Evolutionary conservation across 164 flowering plant species (phyloP).

Genomic region (Liquidambar formosana): DNA sequence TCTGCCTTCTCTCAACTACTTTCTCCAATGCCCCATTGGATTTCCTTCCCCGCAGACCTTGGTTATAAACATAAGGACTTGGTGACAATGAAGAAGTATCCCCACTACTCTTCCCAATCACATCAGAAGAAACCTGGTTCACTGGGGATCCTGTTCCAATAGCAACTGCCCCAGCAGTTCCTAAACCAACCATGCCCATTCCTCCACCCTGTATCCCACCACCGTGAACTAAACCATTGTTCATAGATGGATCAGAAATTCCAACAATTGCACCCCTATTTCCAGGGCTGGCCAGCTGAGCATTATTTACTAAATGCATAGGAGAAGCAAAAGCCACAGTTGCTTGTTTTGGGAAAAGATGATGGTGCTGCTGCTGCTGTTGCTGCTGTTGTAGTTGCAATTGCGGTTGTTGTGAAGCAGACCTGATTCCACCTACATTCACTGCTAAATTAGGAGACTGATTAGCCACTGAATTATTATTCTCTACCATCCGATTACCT

Average conservation of each 20-base stretch:
- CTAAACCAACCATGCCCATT: slow-evolving; percentile 28
- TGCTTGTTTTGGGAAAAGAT: slow-evolving; percentile 47
- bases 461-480: slow-evolving; percentile 14
- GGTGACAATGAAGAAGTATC: slow-evolving; percentile 44
- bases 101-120: slow-evolving; percentile 27
- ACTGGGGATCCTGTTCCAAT: slow-evolving; percentile 40
- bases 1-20: slow-evolving; percentile 86
- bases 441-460: slow-evolving; percentile 21
- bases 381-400: slow-evolving; percentile 24
- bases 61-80: slow-evolving; percentile 41
- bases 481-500: slow-evolving; percentile 7
- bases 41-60: slow-evolving; percentile 59
- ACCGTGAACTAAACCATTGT: slow-evolving; percentile 23
- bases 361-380: slow-evolving; percentile 36
- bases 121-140: slow-evolving; percentile 33
- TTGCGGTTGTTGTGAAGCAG: slow-evolving; percentile 20
- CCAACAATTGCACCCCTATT: slow-evolving; percentile 26
- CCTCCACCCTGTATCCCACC: slow-evolving; percentile 23
- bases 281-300: slow-evolving; percentile 27
- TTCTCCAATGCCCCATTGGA: slow-evolving; percentile 63
- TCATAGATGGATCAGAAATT: slow-evolving; percentile 18
- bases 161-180: slow-evolving; percentile 24
- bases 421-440: slow-evolving; percentile 21
- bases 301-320: slow-evolving; percentile 18
- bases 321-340: slow-evolving; percentile 41